Base-by-base conservation (phyloP, 2,329 filamentous ascomycete species). In the Aspergillus hortae region DNA sequence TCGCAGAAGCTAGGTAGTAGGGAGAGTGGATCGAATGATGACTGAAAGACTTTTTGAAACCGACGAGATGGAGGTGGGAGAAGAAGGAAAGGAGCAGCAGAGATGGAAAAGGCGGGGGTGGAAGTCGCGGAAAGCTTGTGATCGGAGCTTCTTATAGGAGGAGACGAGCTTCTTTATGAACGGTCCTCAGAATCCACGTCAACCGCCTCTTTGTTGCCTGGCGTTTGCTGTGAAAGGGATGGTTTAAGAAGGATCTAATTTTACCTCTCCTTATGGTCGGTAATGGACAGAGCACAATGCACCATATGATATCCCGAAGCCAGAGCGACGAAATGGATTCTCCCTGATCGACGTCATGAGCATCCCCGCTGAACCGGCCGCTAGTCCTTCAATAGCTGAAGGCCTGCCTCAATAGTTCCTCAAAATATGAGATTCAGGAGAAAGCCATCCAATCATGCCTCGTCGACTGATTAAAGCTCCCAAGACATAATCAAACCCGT, bases 351-450 rank as follows among this genome's bases (percentile, higher is more conserved):
- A 60, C 53, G 56, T 60, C 57, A 58, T 53, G 43, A 46, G 41
- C 43, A 47, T 48, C 46, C 44, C 40, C 48, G 17, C 48, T 50
- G 46, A 49, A 32, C 43, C 41, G 47, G 32, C 44, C 50, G 55
- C 54, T 56, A 56, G 40, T 42, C 40, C 46, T 44, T 59, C 59
- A 57, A 59, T 60, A 59, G 59, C 56, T 55, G 46, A 33, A 30
- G 30, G 44, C 21, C 42, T 48, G 46, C 49, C 25, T 56, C 55
- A 57, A 58, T 58, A 58, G 56, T 58, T 35, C 40, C 36, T 17
- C 14, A 42, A n/a, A 41, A 14, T 7, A 17, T 19, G 27, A 30
- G 23, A 48, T 14, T 10, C 23, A 30, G 36, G 32, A 44, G 41
- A 27, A 42, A 43, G n/a, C 14, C 23, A 43, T 23, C 50, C 17